Base-by-base conservation (phyloP, 139 green algal species). In the Picochlorum sp. region DNA sequence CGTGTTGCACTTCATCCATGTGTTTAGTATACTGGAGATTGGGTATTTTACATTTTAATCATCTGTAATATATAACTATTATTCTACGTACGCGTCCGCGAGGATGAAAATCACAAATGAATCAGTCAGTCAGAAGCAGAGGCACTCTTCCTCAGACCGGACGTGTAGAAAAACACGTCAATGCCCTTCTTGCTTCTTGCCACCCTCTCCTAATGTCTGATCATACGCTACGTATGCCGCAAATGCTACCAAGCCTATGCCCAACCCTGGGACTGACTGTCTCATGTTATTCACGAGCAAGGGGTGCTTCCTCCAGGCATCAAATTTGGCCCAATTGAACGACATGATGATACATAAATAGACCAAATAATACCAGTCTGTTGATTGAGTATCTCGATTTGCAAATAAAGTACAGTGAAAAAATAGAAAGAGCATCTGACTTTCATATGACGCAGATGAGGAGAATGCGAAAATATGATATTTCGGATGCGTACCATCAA, bases 141-240 rank as follows among this genome's bases (percentile, higher is more conserved):
- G n/a, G n/a, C n/a, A n/a, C n/a, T n/a, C n/a, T n/a, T n/a, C n/a
- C n/a, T n/a, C n/a, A n/a, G n/a, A n/a, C n/a, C n/a, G n/a, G n/a
- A n/a, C n/a, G n/a, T n/a, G n/a, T n/a, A n/a, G n/a, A 47, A 6
- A 6, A 22, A 9, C 18, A 10, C 20, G 41, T 50, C n/a, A 29
- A 53, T 53, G 44, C 7, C 44, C 22, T 53, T 12, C 44, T 29
- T 0, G 7, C 10, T 41, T 41, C 35, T 50, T 22, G 41, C 16
- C 41, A 28, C 13, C 24, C n/a, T 10, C 12, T 9, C 33, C 44
- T n/a, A 51, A 26, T 18, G 61, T 59, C 44, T 81, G 57, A 26
- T 81, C 74, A 22, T 80, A 81, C 1, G 57, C 33, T 1, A 76
- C 74, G 31, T 80, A 80, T 5, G 67, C 35, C 1, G 45, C 61